Conservation (phyloP, 2,329 filamentous ascomycete species). For the Trichophyton schoenleinii region DNA sequence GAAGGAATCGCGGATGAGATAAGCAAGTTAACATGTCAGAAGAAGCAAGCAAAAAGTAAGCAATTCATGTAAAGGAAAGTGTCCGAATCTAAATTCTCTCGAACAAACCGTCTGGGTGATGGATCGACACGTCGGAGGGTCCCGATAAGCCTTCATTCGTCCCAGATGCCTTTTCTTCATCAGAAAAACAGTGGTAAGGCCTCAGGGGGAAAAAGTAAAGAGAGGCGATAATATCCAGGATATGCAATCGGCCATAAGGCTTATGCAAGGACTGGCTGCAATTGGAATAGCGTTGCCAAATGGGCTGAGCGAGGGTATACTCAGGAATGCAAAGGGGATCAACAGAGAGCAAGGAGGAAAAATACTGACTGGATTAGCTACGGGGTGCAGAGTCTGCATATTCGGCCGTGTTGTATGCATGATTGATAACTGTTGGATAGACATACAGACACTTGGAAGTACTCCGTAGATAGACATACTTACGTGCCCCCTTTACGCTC, state of each 20-base stretch:
- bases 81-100: neutral
- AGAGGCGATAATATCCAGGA: neutral
- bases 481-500: neutral
- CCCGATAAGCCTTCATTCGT: neutral
- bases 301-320: neutral
- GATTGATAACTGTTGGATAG: neutral
- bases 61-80: neutral
- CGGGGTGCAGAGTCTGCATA: neutral
- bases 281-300: neutral
- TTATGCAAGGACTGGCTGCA: neutral
- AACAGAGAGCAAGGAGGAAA: neutral
- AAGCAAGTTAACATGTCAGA: neutral
- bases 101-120: neutral
- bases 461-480: neutral
- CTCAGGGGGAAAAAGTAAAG: neutral
- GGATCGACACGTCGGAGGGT: neutral
- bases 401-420: neutral
- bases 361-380: neutral
- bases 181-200: no score
- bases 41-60: neutral
- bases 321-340: neutral
- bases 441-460: neutral
- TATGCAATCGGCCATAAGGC: constrained; percentile 1
- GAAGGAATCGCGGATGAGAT: neutral
- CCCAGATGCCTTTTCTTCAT: neutral